A percentile compares a stretch with the other conserved stretches of the same genome.
phyloP scores from a whole-genome alignment of 352 stramenopile genomes.

The Globisporangium irregulare region DNA sequence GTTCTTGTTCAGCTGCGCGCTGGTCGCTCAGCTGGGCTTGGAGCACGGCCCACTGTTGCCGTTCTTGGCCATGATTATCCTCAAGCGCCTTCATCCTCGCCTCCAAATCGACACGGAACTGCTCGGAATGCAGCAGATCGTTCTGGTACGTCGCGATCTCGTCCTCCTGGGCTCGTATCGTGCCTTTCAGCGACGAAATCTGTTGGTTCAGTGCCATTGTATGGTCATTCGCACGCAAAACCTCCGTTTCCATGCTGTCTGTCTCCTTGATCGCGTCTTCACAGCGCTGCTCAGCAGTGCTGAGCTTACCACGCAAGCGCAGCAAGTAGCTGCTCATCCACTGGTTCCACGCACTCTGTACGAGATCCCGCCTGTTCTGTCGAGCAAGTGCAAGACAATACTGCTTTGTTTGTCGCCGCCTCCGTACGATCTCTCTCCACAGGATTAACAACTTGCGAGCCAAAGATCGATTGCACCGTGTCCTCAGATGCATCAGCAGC shows the following conservation, averaged over 20 bases:
- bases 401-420: conserved; percentile 23
- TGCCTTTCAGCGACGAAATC: conserved; percentile 28
- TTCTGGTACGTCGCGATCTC: conserved; percentile 37
- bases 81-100: conserved; percentile 23
- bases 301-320: conserved; percentile 18
- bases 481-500: conserved; percentile 28
- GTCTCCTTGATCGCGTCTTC: conserved; percentile 32
- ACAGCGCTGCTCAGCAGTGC: conserved; percentile 14
- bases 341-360: conserved; percentile 33
- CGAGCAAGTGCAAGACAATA: conserved; percentile 17
- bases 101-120: conserved; percentile 21
- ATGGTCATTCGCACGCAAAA: conserved; percentile 37
- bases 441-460: conserved; percentile 16
- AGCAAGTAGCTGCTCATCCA: conserved; percentile 34
- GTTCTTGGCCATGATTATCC: conserved; percentile 24
- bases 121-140: conserved; percentile 28
- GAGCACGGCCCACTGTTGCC: conserved; percentile 26
- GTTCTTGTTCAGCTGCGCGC: conserved; percentile 18
- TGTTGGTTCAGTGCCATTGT: conserved; percentile 36
- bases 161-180: conserved; percentile 23
- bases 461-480: conserved; percentile 23
- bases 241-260: conserved; percentile 40
- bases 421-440: conserved; percentile 24
- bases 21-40: conserved; percentile 27
- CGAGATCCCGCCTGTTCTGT: conserved; percentile 18